Evolutionary conservation across 31 red algal species (phyloP).

Genomic region (Odonthalia washingtoniensis): DNA sequence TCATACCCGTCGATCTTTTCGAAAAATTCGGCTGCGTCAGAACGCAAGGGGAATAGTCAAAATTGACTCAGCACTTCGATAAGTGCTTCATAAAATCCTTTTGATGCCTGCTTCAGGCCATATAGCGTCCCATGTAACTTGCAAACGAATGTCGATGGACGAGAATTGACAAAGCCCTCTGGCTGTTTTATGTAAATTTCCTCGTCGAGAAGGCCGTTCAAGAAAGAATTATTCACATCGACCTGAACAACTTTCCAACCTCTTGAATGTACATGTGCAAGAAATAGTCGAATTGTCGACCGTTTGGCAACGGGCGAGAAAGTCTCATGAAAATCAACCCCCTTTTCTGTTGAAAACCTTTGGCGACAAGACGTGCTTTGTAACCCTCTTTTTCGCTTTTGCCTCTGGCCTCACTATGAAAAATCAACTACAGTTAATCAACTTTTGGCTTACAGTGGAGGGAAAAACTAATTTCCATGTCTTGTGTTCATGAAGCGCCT

Average conservation of each 20-base stretch:
- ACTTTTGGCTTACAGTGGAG: not conserved
- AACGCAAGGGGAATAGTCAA: conserved; percentile 22
- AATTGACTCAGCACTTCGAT: not conserved
- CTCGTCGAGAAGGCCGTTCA: conserved; percentile 52
- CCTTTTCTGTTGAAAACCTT: conserved; percentile 5
- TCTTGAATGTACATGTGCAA: not conserved
- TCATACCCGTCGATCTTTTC: not conserved
- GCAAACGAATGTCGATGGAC: not conserved
- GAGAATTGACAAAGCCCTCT: conserved; percentile 29
- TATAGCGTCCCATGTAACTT: conserved; percentile 15
- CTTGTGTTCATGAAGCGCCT: not conserved
- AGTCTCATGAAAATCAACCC: conserved; percentile 5
- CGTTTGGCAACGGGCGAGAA: conserved; percentile 2
- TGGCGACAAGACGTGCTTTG: not conserved
- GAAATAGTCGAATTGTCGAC: not conserved
- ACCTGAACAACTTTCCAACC: conserved; percentile 23
- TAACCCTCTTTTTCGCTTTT: not conserved
- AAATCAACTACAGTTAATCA: conserved; percentile 6
- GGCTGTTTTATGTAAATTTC: conserved; percentile 51
- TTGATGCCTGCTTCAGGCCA: conserved; percentile 58
- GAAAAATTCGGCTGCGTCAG: conserved; percentile 52
- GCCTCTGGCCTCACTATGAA: conserved; percentile 11
- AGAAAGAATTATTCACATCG: conserved; percentile 51
- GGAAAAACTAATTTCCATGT: conserved; percentile 24
- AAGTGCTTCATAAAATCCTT: conserved; percentile 15